Base-by-base conservation (phyloP, 2,329 filamentous ascomycete genomes). In the Cladophialophora immunda region DNA sequence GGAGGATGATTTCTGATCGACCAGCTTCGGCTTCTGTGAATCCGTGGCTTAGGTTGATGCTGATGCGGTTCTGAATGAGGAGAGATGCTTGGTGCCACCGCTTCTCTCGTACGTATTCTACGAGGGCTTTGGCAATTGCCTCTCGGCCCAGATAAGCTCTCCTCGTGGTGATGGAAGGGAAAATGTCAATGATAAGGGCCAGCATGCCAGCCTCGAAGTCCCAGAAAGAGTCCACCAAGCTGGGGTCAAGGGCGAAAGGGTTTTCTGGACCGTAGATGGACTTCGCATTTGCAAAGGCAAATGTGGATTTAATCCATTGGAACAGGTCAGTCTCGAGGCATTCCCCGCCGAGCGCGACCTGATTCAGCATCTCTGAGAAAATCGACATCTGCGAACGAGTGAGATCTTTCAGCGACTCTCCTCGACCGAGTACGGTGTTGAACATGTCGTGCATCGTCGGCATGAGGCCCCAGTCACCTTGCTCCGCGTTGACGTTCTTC, bases 1-100 rank as follows among this genome's bases (percentile, higher is more conserved):
- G 76, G 1, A 77, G 76, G 11, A 78, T 81, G 56, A 81, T 77
- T 66, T 83, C 81, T 63, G 78, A 78, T 41, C 78, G 75, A 6
- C 80, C 80, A 3, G 79, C 78, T 66, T 83, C 80, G 25, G 70
- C 68, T 0, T 77, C 50, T 1, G 74, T 63, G 3, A 83, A 70
- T 0, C 76, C 75, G 58, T 77, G 71, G 19, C 73, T 64, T 0
- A 68, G 69, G 58, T 77, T 77, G 1, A 70, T 71, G 30, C 79
- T 70, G 59, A 78, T 78, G 54, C 81, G 79, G 22, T 77, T 75
- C 30, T 74, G 68, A 0, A 80, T 76, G 62, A 81, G 74, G 7
- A 72, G 68, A 3, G 81, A 82, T 4, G 75, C 79, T 11, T 79
- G 69, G n/a, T 79, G 57, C 3, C 81, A 77, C 0, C 80, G 79